phyloP scores from a whole-genome alignment of 2,329 filamentous ascomycete genomes.

The Fusarium annulatum region DNA sequence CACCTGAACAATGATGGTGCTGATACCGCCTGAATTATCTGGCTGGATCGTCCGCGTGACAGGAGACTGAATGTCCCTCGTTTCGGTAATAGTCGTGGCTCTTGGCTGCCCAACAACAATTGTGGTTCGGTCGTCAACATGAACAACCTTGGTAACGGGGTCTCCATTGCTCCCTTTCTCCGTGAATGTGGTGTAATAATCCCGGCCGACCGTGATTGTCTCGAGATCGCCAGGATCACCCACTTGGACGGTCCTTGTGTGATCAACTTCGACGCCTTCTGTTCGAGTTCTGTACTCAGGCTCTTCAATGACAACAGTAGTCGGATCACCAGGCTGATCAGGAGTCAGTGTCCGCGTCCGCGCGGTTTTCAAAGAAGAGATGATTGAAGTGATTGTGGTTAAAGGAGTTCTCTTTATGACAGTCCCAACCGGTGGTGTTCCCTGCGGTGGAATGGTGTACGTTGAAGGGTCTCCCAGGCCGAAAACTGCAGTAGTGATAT shows the following conservation, averaged over 20 bases:
- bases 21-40: rapidly evolving
- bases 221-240: background rate
- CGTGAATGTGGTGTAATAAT: background rate
- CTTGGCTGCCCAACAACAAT: background rate
- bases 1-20: background rate
- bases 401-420: background rate
- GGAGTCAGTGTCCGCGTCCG: constrained; percentile 5
- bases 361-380: background rate
- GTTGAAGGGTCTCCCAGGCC: background rate
- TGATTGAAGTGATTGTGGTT: constrained; percentile 1
- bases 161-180: background rate
- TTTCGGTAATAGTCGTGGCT: too few relatives aligned
- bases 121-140: background rate
- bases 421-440: constrained; percentile 6
- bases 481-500: background rate
- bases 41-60: background rate
- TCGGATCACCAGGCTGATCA: background rate
- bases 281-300: background rate
- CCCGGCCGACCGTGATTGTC: background rate
- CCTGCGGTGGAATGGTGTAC: background rate
- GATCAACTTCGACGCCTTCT: background rate
- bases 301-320: constrained; percentile 4
- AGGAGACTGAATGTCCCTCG: background rate
- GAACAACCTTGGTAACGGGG: background rate
- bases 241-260: background rate